Evolutionary conservation across 768 basidiomycete species (phyloP).

Genomic region (Lentinula guzmanii): DNA sequence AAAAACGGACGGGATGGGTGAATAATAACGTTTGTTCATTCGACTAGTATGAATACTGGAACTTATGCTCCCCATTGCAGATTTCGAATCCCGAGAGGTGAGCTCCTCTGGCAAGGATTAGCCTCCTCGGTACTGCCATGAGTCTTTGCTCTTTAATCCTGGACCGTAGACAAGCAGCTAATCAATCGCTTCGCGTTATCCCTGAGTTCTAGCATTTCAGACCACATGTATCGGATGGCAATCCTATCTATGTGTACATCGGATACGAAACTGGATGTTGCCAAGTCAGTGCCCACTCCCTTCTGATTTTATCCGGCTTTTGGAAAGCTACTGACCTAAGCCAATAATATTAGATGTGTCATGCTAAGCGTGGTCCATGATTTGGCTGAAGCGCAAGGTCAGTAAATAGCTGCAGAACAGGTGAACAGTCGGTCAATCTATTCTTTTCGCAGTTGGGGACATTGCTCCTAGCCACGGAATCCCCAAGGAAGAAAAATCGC

Average conservation of each 20-base stretch:
- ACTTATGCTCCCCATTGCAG: constrained; percentile 28
- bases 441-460: constrained; percentile 69
- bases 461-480: constrained; percentile 90
- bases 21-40: constrained; percentile 59
- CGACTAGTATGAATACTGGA: constrained; percentile 3
- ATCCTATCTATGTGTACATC: constrained; percentile 86
- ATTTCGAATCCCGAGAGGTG: constrained; percentile 83
- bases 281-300: constrained; percentile 42
- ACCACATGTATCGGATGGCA: constrained; percentile 98
- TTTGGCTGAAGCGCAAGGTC: constrained; percentile 91
- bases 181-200: background rate
- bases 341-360: constrained; percentile 50
- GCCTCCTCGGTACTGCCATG: background rate
- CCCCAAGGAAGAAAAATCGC: constrained; percentile 70
- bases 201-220: constrained; percentile 62
- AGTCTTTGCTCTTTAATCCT: no score
- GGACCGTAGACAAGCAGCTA: background rate
- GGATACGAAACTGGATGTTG: constrained; percentile 61
- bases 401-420: background rate
- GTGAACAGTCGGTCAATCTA: background rate
- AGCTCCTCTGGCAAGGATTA: background rate
- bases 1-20: constrained; percentile 95
- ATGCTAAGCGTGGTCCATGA: constrained; percentile 94
- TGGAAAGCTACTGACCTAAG: background rate
- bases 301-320: background rate